These are phyloP conservation scores for Pyricularia grisea DNA, from an alignment of 2,329 filamentous ascomycete genomes.

Conservation along the genomic window DNA sequence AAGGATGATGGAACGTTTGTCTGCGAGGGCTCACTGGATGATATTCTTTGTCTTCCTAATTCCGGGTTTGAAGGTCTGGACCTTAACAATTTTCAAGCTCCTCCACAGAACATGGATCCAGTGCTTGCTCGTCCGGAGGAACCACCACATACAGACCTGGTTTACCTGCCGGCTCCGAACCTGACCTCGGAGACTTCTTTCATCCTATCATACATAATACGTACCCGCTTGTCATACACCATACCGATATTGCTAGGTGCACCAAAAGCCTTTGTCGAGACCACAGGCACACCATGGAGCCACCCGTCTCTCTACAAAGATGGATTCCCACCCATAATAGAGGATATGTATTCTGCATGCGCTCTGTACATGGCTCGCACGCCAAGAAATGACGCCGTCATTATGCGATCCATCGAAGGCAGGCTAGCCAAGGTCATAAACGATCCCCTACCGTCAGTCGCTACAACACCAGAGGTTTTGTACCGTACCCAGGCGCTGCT, in stretches of 20 bases:
- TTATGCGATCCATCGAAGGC: constrained; percentile 37
- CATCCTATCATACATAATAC: constrained; percentile 6
- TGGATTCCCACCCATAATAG: constrained; percentile 38
- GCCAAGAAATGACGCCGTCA: constrained; percentile 31
- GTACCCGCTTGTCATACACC: constrained; percentile 27
- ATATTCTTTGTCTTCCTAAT: neutral
- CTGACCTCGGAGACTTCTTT: neutral
- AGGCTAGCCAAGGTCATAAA: constrained; percentile 32
- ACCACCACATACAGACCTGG: neutral
- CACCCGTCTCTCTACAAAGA: constrained; percentile 41
- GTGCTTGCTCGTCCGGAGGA: neutral
- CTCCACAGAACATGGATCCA: neutral
- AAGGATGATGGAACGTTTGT: neutral
- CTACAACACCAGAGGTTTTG: constrained; percentile 18
- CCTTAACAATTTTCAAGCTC: neutral
- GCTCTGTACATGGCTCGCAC: constrained; percentile 43
- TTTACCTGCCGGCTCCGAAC: neutral
- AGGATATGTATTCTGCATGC: constrained; percentile 44
- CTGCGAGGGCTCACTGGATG: neutral
- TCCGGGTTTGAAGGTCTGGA: neutral
- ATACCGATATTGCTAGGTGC: constrained; percentile 43
- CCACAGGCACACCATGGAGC: constrained; percentile 42
- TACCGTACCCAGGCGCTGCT: constrained; percentile 31
- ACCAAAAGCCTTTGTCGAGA: constrained; percentile 34
- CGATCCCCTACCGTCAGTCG: constrained; percentile 19